Percentiles rank a stretch among this genome's conserved stretches.
phyloP scores from a whole-genome alignment of 805 yeast species.

The Yamadazyma laniorum region DNA sequence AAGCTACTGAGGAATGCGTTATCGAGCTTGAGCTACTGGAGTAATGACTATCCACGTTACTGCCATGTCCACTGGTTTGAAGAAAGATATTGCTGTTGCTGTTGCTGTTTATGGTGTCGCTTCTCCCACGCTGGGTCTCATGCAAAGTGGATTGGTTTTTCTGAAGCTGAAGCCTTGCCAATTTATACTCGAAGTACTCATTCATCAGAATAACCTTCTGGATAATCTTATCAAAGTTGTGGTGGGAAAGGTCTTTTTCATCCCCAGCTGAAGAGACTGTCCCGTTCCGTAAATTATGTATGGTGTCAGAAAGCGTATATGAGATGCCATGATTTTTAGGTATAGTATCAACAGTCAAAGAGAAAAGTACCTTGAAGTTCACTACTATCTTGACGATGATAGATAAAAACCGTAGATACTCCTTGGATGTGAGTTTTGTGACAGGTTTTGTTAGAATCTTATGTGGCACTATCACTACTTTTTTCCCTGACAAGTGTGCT shows the following conservation, averaged over 20 bases:
- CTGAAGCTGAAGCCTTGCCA: conserved; percentile 1
- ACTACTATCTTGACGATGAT: conserved; percentile 36
- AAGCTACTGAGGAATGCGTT: conserved; percentile 3
- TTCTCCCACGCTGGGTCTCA: no score
- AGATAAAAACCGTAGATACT: conserved; percentile 35
- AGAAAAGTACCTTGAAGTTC: conserved; percentile 31
- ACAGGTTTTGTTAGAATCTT: conserved; percentile 42
- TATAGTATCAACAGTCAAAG: conserved; percentile 11
- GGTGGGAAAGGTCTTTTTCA: conserved; percentile 7
- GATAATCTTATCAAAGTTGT: conserved; percentile 21
- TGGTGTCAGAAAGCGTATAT: conserved; percentile 8
- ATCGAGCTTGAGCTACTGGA: conserved; percentile 3
- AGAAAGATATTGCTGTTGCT: background rate
- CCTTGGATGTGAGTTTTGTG: conserved; percentile 33
- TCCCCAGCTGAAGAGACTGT: conserved; percentile 1
- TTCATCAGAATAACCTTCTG: conserved; percentile 15
- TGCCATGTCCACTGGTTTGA: background rate
- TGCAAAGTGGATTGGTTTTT: background rate
- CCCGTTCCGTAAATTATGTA: conserved; percentile 12
- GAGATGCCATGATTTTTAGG: conserved; percentile 10
- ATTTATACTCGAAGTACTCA: conserved; percentile 14
- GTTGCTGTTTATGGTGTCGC: background rate
- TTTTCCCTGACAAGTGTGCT: conserved; percentile 16
- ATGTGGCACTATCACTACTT: conserved; percentile 39
- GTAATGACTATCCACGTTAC: background rate